These are phyloP conservation scores for Penicillium brasilianum DNA, from an alignment of 2,329 filamentous ascomycete genomes.

Conservation along the genomic window DNA sequence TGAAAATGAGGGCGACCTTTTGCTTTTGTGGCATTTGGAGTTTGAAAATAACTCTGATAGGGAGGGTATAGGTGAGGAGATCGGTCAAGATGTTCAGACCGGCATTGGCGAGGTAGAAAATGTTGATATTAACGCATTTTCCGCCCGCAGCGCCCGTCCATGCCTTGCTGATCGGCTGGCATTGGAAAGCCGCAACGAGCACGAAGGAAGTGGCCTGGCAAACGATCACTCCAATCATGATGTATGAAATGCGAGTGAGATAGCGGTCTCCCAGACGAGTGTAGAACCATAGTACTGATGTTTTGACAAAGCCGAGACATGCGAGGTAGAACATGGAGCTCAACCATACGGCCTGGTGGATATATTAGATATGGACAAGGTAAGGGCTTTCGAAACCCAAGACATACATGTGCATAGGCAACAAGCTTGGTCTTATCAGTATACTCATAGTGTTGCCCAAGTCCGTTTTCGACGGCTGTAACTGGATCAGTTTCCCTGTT, in stretches of 20 bases:
- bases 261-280: conserved; percentile 49
- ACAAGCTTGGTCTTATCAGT: conserved; percentile 19
- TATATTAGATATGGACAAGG: conserved; percentile 7
- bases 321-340: conserved; percentile 58
- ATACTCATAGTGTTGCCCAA: conserved; percentile 25
- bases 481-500: conserved; percentile 1
- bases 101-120: conserved; percentile 60
- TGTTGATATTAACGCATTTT: conserved; percentile 55
- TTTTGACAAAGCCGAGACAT: conserved; percentile 55
- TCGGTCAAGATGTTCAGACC: conserved; percentile 66
- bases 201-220: conserved; percentile 50
- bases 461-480: conserved; percentile 28
- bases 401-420: conserved; percentile 29
- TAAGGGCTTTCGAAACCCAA: neutral
- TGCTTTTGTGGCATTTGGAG: conserved; percentile 56
- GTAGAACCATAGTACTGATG: conserved; percentile 54
- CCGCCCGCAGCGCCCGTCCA: conserved; percentile 45
- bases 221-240: conserved; percentile 50
- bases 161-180: conserved; percentile 46
- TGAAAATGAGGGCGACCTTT: conserved; percentile 51
- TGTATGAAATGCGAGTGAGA: conserved; percentile 43
- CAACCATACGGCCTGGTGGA: conserved; percentile 49
- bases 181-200: conserved; percentile 52
- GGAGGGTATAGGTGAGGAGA: conserved; percentile 59
- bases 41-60: conserved; percentile 54